Evolutionary conservation across 2,329 filamentous ascomycete species (phyloP).

Genomic region (Gnomoniopsis smithogilvyi): DNA sequence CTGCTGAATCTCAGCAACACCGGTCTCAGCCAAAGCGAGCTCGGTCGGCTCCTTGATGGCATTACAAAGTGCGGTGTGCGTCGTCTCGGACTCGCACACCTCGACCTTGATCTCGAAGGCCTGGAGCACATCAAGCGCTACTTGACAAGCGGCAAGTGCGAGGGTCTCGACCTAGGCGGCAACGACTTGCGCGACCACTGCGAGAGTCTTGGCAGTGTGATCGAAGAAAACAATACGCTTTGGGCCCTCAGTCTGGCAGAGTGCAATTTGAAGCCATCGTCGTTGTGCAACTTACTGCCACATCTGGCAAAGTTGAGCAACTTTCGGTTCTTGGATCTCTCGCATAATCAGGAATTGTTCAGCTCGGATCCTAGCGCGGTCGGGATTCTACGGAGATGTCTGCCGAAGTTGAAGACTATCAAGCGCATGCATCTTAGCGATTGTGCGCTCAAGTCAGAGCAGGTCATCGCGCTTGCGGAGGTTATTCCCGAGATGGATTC

Average conservation of each 20-base stretch:
- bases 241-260: conserved; percentile 84
- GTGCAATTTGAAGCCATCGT: conserved; percentile 73
- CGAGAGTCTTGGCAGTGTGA: conserved; percentile 47
- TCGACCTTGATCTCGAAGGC: conserved; percentile 70
- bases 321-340: conserved; percentile 88
- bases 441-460: conserved; percentile 78
- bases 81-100: conserved; percentile 79
- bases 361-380: conserved; percentile 70
- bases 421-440: conserved; percentile 86
- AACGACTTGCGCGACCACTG: conserved; percentile 66
- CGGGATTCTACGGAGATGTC: conserved; percentile 70
- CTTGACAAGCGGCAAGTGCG: conserved; percentile 71
- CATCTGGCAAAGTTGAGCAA: conserved; percentile 65
- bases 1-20: conserved; percentile 82
- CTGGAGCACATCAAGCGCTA: conserved; percentile 75
- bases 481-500: conserved; percentile 79
- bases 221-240: conserved; percentile 55
- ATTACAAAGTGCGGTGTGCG: conserved; percentile 74
- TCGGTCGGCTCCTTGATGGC: conserved; percentile 77
- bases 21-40: conserved; percentile 64
- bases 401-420: conserved; percentile 73
- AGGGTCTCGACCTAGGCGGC: conserved; percentile 84
- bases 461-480: conserved; percentile 88
- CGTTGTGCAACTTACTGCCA: conserved; percentile 73
- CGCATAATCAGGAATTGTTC: conserved; percentile 83